Evolutionary conservation across 2,329 filamentous ascomycete species (phyloP), one percentile per base, ranked within the genome.

Genomic region (Albifimbria verrucaria): DNA sequence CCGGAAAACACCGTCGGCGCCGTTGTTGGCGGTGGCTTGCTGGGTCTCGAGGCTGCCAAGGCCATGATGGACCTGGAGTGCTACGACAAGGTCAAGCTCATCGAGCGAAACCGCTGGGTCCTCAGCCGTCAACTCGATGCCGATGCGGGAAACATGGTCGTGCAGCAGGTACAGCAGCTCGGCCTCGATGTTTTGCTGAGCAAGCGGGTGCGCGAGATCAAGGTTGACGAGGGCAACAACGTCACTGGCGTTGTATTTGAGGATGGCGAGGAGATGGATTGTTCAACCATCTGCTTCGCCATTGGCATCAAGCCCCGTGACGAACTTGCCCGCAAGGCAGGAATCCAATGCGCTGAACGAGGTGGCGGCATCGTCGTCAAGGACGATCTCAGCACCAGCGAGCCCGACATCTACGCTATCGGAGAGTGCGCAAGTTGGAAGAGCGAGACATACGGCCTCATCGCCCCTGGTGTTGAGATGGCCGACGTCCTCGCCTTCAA

Each of bases 371-470:
- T 92, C 51, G 79, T 92, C 24, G 81, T 93, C 55, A 78, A 83
- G 57, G 78, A 81, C 52, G 76, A 83, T 59, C 72, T 96, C 6
- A 78, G 79, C 56, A 96, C 92, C 2, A 94, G 83, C 26, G 69
- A 79, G 4, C 76, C 83, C 0, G 85, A 88, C 57, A 82, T 96
- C 48, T 96, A 94, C 66, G 92, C 92, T 46, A 88, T 96, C 48
- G 92, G 92, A 52, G 92, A 96, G 71, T 96, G 92, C 62, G 91
- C 92, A 5, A 94, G 87, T 72, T 96, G 90, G 90, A 81, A 92
- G 57, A 87, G 84, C 59, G 88, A 94, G 69, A 92, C 90, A 0
- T 96, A 91, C 59, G 92, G 92, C 6, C 81, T 97, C 20, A 96
- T 97, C 61, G 91, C 89, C 0, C 92, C 92, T 0, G 92, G 92